Evolutionary conservation across 2,329 filamentous ascomycete species (phyloP).

Genomic region (Apiospora phragmitis): DNA sequence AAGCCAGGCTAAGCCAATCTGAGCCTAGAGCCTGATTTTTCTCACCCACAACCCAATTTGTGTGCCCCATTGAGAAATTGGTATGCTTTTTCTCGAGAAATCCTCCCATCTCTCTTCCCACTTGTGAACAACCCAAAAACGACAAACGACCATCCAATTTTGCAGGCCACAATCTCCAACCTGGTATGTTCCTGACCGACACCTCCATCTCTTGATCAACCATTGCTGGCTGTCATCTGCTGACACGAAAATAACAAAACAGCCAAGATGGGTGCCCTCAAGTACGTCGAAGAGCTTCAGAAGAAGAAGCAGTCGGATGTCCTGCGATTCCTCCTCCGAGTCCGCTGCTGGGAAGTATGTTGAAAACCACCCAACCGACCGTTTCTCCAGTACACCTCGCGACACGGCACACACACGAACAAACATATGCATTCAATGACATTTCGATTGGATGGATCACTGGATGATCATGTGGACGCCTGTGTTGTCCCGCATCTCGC

Average conservation of each 20-base stretch:
- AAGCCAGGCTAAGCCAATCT: background rate
- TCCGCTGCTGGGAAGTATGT: conserved; percentile 99
- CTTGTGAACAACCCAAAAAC: conserved; percentile 27
- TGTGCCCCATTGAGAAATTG: conserved; percentile 23
- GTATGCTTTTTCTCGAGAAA: conserved; percentile 16
- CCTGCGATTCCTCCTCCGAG: conserved; percentile 98
- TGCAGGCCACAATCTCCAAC: conserved; percentile 35
- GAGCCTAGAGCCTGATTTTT: conserved; percentile 2
- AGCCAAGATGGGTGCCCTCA: conserved; percentile 97
- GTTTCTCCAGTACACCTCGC: conserved; percentile 21
- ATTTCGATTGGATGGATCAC: conserved; percentile 21
- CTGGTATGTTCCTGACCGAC: conserved; percentile 29
- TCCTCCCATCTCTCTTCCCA: conserved; percentile 14
- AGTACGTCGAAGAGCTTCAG: conserved; percentile 99
- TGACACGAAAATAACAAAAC: conserved; percentile 23
- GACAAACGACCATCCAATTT: conserved; percentile 36
- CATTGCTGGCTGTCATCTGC: conserved; percentile 17
- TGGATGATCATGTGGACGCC: conserved; percentile 35
- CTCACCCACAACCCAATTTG: conserved; percentile 11
- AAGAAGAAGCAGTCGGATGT: conserved; percentile 99
- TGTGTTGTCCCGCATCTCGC: conserved; percentile 27
- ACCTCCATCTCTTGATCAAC: background rate
- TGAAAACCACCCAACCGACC: conserved; percentile 39
- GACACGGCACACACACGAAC: conserved; percentile 22
- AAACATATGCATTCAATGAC: conserved; percentile 27